phyloP scores from a whole-genome alignment of 768 basidiomycete species.

The Lenzites betulinus region DNA sequence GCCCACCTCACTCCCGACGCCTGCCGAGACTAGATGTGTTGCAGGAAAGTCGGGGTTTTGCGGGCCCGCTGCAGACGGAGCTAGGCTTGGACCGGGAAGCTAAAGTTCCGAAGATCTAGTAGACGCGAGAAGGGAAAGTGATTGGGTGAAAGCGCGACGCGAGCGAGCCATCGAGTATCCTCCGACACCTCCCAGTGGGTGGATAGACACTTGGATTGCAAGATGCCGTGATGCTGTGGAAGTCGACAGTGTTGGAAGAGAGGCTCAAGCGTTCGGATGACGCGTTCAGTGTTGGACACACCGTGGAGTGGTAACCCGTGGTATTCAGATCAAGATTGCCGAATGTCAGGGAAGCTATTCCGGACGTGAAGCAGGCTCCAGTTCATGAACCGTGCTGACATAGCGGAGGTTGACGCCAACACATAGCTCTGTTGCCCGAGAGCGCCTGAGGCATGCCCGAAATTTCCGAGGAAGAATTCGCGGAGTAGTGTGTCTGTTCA shows the following conservation, averaged over 20 bases:
- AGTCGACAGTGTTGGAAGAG: too few species aligned
- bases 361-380: too few species aligned
- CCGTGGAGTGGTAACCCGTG: too few species aligned
- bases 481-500: conserved; percentile 34
- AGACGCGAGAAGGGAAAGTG: conserved; percentile 29
- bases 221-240: conserved; percentile 32
- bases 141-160: conserved; percentile 22
- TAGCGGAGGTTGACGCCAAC: conserved; percentile 33
- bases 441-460: conserved; percentile 28
- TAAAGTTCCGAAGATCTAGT: conserved; percentile 34
- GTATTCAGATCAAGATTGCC: too few species aligned
- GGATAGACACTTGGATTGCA: conserved; percentile 32
- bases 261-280: too few species aligned
- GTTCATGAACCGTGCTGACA: conserved; percentile 28
- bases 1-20: conserved; percentile 27
- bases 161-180: conserved; percentile 33
- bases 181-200: conserved; percentile 25
- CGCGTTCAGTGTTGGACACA: too few species aligned
- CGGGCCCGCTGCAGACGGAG: conserved; percentile 33
- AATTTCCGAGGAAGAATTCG: conserved; percentile 32
- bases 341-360: too few species aligned
- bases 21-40: conserved; percentile 29
- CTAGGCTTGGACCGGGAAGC: conserved; percentile 33
- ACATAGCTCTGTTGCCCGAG: conserved; percentile 31
- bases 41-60: conserved; percentile 29